Evolutionary conservation across 2,329 filamentous ascomycete species (phyloP).

Genomic region (Diaporthe velutina): DNA sequence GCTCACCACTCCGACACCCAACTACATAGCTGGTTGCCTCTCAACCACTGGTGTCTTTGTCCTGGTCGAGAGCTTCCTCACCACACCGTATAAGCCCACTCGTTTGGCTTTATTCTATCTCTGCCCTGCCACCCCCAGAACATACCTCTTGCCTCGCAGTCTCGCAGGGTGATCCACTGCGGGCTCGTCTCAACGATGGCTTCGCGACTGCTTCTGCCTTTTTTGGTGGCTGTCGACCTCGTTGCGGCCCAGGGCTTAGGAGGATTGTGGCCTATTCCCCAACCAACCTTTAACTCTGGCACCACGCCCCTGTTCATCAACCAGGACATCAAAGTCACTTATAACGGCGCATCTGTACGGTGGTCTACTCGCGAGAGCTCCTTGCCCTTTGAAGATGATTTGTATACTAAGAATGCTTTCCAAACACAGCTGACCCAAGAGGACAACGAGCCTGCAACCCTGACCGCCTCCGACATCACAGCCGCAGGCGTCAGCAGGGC

Average conservation of each 20-base stretch:
- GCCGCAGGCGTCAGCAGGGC: constrained; percentile 70
- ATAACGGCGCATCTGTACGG: constrained; percentile 70
- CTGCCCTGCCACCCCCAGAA: too few species aligned
- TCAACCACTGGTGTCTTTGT: not conserved
- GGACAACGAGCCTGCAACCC: constrained; percentile 53
- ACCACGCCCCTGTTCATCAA: constrained; percentile 66
- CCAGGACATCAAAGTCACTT: constrained; percentile 65
- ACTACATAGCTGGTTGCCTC: constrained; percentile 7
- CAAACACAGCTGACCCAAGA: constrained; percentile 62
- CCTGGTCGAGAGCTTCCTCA: not conserved
- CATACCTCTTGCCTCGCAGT: not conserved
- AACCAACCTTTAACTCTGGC: constrained; percentile 61
- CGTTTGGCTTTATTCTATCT: not conserved
- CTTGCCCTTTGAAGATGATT: constrained; percentile 40
- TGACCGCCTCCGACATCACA: constrained; percentile 67
- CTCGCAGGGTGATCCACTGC: not conserved
- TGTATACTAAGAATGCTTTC: constrained; percentile 51
- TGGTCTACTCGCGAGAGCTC: constrained; percentile 49
- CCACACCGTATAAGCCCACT: not conserved
- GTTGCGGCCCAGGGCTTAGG: constrained; percentile 54
- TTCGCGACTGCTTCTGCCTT: constrained; percentile 49
- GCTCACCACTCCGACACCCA: not conserved
- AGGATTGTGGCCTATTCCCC: constrained; percentile 68
- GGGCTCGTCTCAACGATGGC: constrained; percentile 43
- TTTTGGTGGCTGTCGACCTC: constrained; percentile 55